A percentile compares a stretch with the other conserved stretches of the same genome.
Conservation (phyloP, 768 basidiomycete genomes). For the Leccinum boreale region DNA sequence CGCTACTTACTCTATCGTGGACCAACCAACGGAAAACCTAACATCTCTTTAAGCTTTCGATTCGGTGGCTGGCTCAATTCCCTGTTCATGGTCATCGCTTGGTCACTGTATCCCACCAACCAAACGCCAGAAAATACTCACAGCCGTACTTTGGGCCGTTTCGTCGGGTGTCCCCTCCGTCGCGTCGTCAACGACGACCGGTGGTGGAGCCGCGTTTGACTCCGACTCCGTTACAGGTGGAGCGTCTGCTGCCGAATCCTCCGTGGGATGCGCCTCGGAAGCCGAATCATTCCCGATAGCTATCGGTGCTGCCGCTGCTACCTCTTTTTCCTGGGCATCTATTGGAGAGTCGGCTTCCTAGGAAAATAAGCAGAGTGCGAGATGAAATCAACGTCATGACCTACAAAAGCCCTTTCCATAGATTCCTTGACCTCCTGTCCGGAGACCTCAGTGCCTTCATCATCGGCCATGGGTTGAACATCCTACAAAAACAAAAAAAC, state of each 20-base stretch:
- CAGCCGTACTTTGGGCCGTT: constrained; percentile 4
- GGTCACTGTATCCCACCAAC: constrained; percentile 1
- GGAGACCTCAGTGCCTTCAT: constrained; percentile 30
- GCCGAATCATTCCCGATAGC: neutral
- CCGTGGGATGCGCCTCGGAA: neutral
- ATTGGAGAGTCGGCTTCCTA: constrained; percentile 33
- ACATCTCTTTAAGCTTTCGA: constrained; percentile 5
- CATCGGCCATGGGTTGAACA: constrained; percentile 21
- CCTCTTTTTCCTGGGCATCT: constrained; percentile 28
- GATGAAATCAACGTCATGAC: constrained; percentile 5
- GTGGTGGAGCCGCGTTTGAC: neutral
- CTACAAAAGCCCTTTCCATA: constrained; percentile 23
- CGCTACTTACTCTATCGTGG: neutral
- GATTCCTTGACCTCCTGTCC: constrained; percentile 32
- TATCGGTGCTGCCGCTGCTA: constrained; percentile 5
- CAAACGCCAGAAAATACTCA: constrained; percentile 12
- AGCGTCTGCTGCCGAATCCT: neutral
- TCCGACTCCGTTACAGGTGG: constrained; percentile 1
- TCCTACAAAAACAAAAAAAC: constrained; percentile 8
- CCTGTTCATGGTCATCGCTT: neutral
- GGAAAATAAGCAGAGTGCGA: constrained; percentile 1
- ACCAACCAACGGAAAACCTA: constrained; percentile 2
- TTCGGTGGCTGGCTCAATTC: neutral
- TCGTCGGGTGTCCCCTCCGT: constrained; percentile 5
- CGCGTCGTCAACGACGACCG: neutral